Evolutionary conservation across 352 stramenopile species (phyloP), one percentile per base, ranked within the genome.

Genomic region (Discostella stelligera): DNA sequence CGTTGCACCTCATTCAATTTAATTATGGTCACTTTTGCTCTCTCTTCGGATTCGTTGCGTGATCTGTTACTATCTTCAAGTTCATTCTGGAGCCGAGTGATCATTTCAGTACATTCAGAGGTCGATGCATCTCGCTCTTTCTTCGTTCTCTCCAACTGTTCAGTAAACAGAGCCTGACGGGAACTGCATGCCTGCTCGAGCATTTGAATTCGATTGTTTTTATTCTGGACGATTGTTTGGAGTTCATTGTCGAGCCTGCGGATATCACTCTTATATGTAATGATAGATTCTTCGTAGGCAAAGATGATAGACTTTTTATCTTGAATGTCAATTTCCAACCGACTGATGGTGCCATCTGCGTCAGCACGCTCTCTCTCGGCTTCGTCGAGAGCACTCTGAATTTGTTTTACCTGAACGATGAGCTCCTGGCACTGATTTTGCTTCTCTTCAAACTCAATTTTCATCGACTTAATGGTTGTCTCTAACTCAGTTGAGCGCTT

Each of bases 181-280:
- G 67, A 53, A 46, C 10, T 69, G 7, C 32, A 70, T 8, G 66
- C 71, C 21, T 74, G 44, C 48, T 85, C 56, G 2, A 85, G 71
- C 67, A 76, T 81, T 48, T 78, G 37, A 27, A 85, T 85, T 0
- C 61, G 61, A 41, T 60, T 68, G 20, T 85, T 64, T 30, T 85
- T 85, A 37, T 81, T 71, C 5, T 20, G 30, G 2, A 81, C 27
- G 11, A 65, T 73, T 41, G 55, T 54, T 39, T 78, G 32, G n/a
- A 81, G 66, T 44, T 81, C 67, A 59, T 66, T 76, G 4, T 74
- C 52, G 9, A 85, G 54, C 16, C 39, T 49, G n/a, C 70, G 66
- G 37, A 81, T 76, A 23, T 81, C 61, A 21, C 66, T 55, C 44
- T 80, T 78, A 41, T 75, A 78, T 8, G 55, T 46, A 23, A 79